Evolutionary conservation across 441 rosid genomes (phyloP).

Genomic region (Brassica balearica): DNA sequence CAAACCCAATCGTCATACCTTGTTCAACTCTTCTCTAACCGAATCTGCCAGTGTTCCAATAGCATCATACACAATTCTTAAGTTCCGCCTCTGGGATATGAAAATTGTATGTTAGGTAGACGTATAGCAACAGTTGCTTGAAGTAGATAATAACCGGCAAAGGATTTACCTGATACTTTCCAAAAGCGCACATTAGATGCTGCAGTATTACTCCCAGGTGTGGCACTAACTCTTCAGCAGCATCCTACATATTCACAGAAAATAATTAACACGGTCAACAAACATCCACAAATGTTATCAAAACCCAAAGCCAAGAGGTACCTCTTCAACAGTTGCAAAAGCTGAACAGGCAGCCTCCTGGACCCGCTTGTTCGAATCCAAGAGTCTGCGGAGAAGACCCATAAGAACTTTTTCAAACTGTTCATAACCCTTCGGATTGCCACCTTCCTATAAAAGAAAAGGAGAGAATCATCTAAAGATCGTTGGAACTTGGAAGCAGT

Average conservation of each 20-base stretch:
- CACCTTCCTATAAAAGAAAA: slow-evolving; percentile 59
- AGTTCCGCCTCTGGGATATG: slow-evolving; percentile 77
- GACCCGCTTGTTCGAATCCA: slow-evolving; percentile 94
- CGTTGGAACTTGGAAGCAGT: slow-evolving; percentile 10
- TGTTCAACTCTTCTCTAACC: slow-evolving; percentile 86
- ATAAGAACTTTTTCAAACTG: slow-evolving; percentile 87
- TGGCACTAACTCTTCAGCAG: slow-evolving; percentile 86
- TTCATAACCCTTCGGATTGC: slow-evolving; percentile 73
- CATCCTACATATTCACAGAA: slow-evolving; percentile 53
- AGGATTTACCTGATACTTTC: slow-evolving; percentile 86
- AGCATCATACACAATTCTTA: slow-evolving; percentile 97
- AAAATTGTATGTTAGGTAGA: slow-evolving; percentile 34
- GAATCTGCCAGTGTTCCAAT: slow-evolving; percentile 99
- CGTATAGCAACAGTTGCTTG: slow-evolving; percentile 5
- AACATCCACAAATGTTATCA: neutral
- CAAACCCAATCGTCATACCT: slow-evolving; percentile 55
- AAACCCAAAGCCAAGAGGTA: neutral
- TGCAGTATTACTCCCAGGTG: slow-evolving; percentile 83
- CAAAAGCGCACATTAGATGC: slow-evolving; percentile 96
- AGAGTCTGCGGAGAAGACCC: slow-evolving; percentile 88
- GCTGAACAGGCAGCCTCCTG: slow-evolving; percentile 99
- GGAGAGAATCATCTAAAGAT: slow-evolving; percentile 26
- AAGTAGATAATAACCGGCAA: slow-evolving; percentile 11
- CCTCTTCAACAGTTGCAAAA: slow-evolving; percentile 93
- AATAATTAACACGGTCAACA: neutral